A percentile compares a stretch with the other conserved stretches of the same genome.
phyloP scores from a whole-genome alignment of 306 rosid genomes.

The Vigna mungo region DNA sequence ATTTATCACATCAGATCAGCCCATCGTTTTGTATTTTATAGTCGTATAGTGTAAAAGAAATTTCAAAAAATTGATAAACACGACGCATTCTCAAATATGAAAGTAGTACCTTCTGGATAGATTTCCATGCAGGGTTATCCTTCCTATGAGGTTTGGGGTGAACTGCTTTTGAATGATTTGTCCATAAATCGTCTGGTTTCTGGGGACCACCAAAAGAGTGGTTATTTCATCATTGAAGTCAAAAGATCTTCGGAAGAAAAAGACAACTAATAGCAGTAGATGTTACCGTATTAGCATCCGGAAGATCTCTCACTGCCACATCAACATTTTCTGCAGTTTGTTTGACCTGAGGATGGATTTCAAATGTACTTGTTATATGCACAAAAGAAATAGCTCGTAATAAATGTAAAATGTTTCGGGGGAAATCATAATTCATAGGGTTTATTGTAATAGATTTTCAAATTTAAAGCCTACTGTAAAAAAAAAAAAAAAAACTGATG shows the following conservation, averaged over 20 bases:
- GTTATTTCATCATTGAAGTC: conserved; percentile 36
- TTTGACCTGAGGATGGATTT: conserved; percentile 61
- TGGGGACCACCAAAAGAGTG: conserved; percentile 47
- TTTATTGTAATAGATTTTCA: background rate
- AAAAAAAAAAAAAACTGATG: background rate
- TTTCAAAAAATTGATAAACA: conserved; percentile 2
- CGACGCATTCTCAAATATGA: background rate
- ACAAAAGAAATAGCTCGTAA: conserved; percentile 3
- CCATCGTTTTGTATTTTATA: background rate
- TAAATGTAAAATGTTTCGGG: background rate
- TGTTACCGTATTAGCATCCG: conserved; percentile 89
- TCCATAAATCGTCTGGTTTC: conserved; percentile 99
- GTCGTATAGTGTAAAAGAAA: conserved; percentile 7
- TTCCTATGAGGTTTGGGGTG: conserved; percentile 91
- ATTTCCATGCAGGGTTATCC: conserved; percentile 72
- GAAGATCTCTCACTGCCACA: conserved; percentile 92
- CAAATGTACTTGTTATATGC: conserved; percentile 29
- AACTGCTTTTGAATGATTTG: conserved; percentile 85
- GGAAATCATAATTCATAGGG: conserved; percentile 20
- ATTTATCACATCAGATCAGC: background rate
- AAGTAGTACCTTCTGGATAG: conserved; percentile 73
- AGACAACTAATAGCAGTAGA: conserved; percentile 1
- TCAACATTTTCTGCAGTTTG: conserved; percentile 90
- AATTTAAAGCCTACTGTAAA: background rate
- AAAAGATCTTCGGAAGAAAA: conserved; percentile 32